Evolutionary conservation across 2,329 filamentous ascomycete genomes (phyloP).

Genomic region (Teratosphaeria gauchensis): DNA sequence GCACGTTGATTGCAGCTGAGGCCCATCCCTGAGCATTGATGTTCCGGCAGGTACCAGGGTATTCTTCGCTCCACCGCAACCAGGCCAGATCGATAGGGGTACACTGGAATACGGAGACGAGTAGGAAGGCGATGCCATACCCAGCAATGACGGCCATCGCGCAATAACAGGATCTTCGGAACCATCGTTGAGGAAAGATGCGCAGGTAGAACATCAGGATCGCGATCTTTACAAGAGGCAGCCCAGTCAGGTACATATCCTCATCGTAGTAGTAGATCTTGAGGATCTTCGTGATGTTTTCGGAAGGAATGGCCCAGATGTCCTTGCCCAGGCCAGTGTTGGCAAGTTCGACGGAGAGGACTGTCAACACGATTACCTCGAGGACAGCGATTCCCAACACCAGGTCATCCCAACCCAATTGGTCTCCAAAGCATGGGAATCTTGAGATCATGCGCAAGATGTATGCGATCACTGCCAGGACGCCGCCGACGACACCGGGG

Average conservation of each 20-base stretch:
- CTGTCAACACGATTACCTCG: slow-evolving; percentile 5
- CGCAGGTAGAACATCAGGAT: slow-evolving; percentile 27
- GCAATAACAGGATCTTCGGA: slow-evolving; percentile 19
- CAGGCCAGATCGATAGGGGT: slow-evolving; percentile 7
- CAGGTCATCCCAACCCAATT: slow-evolving; percentile 6
- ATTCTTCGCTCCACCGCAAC: slow-evolving; percentile 5
- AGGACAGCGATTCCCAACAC: slow-evolving; percentile 4
- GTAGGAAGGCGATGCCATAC: slow-evolving; percentile 5
- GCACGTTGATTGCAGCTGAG: slow-evolving; percentile 7
- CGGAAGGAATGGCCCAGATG: slow-evolving; percentile 11
- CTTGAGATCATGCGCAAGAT: slow-evolving; percentile 7
- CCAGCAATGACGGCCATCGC: slow-evolving; percentile 10
- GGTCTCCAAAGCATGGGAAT: slow-evolving; percentile 5
- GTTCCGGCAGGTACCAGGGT: slow-evolving; percentile 5
- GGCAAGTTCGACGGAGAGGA: slow-evolving; percentile 7
- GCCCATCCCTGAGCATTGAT: slow-evolving; percentile 9
- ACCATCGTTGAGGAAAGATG: slow-evolving; percentile 23
- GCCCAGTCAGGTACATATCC: slow-evolving; percentile 7
- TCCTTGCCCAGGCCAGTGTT: slow-evolving; percentile 16
- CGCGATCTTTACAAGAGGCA: slow-evolving; percentile 24
- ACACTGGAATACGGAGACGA: slow-evolving; percentile 8
- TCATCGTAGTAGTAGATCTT: slow-evolving; percentile 7
- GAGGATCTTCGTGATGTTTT: slow-evolving; percentile 10
- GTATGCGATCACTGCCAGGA: slow-evolving; percentile 10
- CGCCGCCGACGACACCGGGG: slow-evolving; percentile 8